Base-by-base conservation (phyloP, 2,329 filamentous ascomycete species). In the Ophiocordyceps camponoti-leonardi region DNA sequence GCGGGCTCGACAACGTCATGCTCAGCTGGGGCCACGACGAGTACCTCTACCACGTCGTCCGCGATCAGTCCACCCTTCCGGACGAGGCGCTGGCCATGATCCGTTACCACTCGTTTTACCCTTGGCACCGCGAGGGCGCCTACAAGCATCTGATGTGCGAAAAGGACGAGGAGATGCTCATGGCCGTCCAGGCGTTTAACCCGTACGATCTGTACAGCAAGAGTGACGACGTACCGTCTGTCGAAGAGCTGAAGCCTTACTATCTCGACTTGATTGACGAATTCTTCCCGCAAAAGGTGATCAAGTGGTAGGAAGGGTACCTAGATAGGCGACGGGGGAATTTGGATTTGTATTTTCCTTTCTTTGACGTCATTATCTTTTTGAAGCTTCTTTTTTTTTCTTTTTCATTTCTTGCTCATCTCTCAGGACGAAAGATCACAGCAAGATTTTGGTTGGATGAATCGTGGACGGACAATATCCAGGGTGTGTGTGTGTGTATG, bases 181-280 rank as follows among this genome's bases (percentile, higher is more conserved):
- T 77, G 57, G 86, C 86, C 10, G 86, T 93, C 44, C 74, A 77
- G 61, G 85, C 83, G 0, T 94, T 94, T 65, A 94, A 94, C 61
- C 86, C 86, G 0, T 94, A 94, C 56, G 87, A 94, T 59, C 59
- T 94, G 45, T 94, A 94, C 68, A 90, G 83, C 68, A 94, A 94
- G 78, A 87, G 80, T 54, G 86, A 94, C 56, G 83, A 77, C 22
- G 71, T 86, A 20, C 86, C 86, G 1, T 79, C 75, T 47, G 75
- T 81, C 1, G 81, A 86, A 57, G 77, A 84, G 55, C 67, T 94
- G 47, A 93, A 90, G 61, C 64, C 64, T 1, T 67, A 67, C 50
- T 67, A 67, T 49, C 56, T 62, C 57, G 64, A 64, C 49, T 56
- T 67, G 35, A 67, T 67, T 42, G 54, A 62, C 47, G 64, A 67